Evolutionary conservation across 768 basidiomycete genomes (phyloP), one percentile per base, ranked within the genome.

Genomic region (Kwoniella newhampshirensis): DNA sequence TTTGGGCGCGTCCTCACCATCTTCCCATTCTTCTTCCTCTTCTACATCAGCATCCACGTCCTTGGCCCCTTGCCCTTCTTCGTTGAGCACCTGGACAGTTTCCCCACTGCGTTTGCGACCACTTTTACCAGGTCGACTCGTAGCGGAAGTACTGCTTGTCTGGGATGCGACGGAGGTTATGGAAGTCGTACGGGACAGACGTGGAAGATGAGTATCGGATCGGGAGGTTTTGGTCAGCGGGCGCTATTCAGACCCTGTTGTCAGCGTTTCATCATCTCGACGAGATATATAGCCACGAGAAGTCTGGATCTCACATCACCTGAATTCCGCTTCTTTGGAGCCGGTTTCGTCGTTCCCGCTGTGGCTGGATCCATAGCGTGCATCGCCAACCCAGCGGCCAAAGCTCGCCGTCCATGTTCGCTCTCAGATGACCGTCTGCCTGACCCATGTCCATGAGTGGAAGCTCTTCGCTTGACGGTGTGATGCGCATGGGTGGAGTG

Each of bases 21-120:
- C 54, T 40, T 70, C 73, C 61, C 65, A 66, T 27, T 62, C 68
- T 54, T 66, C 71, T 41, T 71, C 67, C 6, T 56, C 62, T 25
- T 54, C 71, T 36, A 68, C 67, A 4, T 56, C 60, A 23, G 48
- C 54, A 5, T 49, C 64, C 8, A 36, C 46, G n/a, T 58, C 59
- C 37, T 21, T 45, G 5, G 37, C 40, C 25, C 40, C 56, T 50
- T 59, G 21, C 5, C 57, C 62, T 21, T 66, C 57, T 21, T 56
- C 57, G 17, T 43, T 32, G 3, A 63, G 48, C 20, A 60, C 43
- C 51, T 52, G 53, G 18, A 58, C 64, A 25, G 60, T 55, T n/a
- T 62, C 58, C 20, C 55, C 63, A 1, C 40, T 53, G 40, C 30
- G 57, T 57, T 11, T 51, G 39, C n/a, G 47, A 51, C 51, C 50